Conservation (phyloP, 768 basidiomycete genomes). For the Kwoniella shandongensis region DNA sequence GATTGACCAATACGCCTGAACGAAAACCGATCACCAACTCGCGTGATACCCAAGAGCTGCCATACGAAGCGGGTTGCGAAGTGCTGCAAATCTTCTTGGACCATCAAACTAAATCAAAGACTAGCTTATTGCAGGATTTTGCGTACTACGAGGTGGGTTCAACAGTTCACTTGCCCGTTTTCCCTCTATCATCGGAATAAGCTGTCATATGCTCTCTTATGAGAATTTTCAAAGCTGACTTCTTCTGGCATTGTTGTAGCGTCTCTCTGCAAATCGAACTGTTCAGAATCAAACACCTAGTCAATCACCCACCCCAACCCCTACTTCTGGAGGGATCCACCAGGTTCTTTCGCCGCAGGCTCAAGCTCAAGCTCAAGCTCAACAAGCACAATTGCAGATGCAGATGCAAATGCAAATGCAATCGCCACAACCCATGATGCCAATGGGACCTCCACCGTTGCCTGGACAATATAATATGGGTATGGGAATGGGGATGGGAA, state of each 20-base stretch:
- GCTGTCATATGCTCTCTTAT: background rate
- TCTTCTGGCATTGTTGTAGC: background rate
- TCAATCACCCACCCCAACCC: conserved; percentile 8
- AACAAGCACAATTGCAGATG: conserved; percentile 2
- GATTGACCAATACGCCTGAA: conserved; percentile 78
- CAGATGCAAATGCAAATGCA: conserved; percentile 23
- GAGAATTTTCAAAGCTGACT: background rate
- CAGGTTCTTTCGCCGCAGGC: too few relatives aligned
- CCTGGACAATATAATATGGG: too few relatives aligned
- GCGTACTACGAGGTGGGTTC: conserved; percentile 51
- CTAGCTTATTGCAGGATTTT: conserved; percentile 81
- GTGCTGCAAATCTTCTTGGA: conserved; percentile 94
- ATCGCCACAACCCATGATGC: background rate
- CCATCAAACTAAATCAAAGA: conserved; percentile 73
- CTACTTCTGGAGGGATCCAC: background rate
- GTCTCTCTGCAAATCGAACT: conserved; percentile 21
- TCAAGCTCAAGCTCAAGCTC: conserved; percentile 9
- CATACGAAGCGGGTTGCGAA: conserved; percentile 93
- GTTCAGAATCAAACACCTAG: conserved; percentile 8
- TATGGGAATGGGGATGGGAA: too few relatives aligned
- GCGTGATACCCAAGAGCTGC: conserved; percentile 92
- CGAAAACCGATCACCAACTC: conserved; percentile 98
- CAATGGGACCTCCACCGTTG: background rate
- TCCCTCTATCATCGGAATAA: background rate
- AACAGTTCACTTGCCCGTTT: background rate